Base-by-base conservation (phyloP, 257 asterid species). In the Ocimum tenuiflorum region DNA sequence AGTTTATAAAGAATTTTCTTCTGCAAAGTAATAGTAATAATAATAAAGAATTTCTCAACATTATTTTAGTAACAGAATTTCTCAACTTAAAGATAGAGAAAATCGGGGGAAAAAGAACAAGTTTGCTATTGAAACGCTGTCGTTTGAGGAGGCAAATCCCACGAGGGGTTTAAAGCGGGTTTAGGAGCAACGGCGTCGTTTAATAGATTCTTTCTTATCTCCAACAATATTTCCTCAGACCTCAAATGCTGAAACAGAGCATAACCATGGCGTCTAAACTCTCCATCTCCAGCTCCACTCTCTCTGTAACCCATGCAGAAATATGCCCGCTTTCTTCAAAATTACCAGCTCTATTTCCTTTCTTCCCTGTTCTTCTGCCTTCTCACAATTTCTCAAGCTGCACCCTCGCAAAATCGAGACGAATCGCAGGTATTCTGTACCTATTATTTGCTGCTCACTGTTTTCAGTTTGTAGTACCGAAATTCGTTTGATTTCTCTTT, bases 221-320 rank as follows among this genome's bases (percentile, higher is more conserved):
- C 54, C 4, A 38, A 8, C 27, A 24, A 10, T 41, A 27, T n/a
- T 39, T 27, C 66, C 10, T 33, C 33, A 27, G 31, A 1, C 20
- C 50, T 50, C 50, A 13, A 14, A 2, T 12, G 50, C 73, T 35
- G 63, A 22, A 59, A 17, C 49, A 56, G 29, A 31, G 47, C 51
- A 63, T 53, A 17, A 42, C 57, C 4, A 77, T 63, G 71, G 82
- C 75, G 12, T 46, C 75, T 36, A 77, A 69, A 38, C 64, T 75
- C 70, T 68, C 78, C 20, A 77, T 78, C 72, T 77, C 70, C 74
- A 74, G 24, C 81, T 54, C 82, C 38, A 47, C 70, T 11, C 70
- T 77, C 83, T 77, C 75, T 33, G 51, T 81, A 47, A 55, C 78
- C 73, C 69, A 51, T 39, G 52, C 83, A 42, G 82, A 83, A 43